These are phyloP conservation scores for Furcasterigmium furcatum DNA, from an alignment of 2,329 filamentous ascomycete genomes.

Conservation along the genomic window DNA sequence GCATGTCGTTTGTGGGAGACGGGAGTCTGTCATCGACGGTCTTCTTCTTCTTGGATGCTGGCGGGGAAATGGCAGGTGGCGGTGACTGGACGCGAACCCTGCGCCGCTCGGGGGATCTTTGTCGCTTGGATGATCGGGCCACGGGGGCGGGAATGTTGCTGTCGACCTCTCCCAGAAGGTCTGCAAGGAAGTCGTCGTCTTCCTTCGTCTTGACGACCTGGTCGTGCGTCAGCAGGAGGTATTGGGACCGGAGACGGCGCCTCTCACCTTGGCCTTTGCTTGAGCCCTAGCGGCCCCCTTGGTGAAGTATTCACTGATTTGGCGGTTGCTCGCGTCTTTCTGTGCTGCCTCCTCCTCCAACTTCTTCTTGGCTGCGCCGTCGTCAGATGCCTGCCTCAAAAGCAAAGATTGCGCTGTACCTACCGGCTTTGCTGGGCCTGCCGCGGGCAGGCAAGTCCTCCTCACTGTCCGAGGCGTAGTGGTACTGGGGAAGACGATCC, in stretches of 20 bases:
- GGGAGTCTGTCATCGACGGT: conserved; percentile 46
- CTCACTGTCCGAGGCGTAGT: conserved; percentile 74
- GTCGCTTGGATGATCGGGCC: conserved; percentile 55
- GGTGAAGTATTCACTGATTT: conserved; percentile 93
- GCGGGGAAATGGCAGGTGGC: conserved; percentile 51
- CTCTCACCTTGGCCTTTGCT: conserved; percentile 74
- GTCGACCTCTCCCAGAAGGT: conserved; percentile 85
- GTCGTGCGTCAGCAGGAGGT: neutral
- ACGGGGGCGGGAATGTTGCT: conserved; percentile 59
- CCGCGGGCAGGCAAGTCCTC: conserved; percentile 51
- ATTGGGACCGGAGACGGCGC: neutral
- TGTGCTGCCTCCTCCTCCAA: conserved; percentile 83
- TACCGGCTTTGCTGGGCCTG: conserved; percentile 49
- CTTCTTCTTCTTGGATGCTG: conserved; percentile 54
- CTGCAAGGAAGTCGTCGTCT: conserved; percentile 83
- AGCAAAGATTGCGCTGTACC: conserved; percentile 12
- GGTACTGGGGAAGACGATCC: conserved; percentile 66
- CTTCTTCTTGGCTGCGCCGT: conserved; percentile 71
- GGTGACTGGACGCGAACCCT: conserved; percentile 81
- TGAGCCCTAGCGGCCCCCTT: conserved; percentile 65
- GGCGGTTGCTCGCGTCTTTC: conserved; percentile 81
- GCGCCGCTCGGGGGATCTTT: conserved; percentile 69
- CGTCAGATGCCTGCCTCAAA: conserved; percentile 7
- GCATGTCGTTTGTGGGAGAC: conserved; percentile 46
- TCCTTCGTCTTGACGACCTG: conserved; percentile 78